phyloP scores from a whole-genome alignment of 2,329 filamentous ascomycete species.

The Exophiala calicioides region DNA sequence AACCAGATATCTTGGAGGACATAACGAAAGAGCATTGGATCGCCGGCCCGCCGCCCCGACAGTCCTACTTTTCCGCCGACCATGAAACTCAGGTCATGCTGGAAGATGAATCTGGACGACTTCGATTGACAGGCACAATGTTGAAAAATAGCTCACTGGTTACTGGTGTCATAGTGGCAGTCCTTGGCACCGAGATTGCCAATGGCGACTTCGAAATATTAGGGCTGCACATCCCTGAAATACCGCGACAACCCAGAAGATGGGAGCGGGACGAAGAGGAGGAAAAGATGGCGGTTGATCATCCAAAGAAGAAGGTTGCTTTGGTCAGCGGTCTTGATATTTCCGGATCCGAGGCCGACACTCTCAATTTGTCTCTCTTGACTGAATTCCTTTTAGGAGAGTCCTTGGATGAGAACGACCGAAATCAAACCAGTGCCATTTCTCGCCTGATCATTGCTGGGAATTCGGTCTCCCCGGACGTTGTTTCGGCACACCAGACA shows the following conservation, averaged over 20 bases:
- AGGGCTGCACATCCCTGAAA: constrained; percentile 83
- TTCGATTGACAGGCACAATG: constrained; percentile 72
- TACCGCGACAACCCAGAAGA: constrained; percentile 76
- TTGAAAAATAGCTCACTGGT: constrained; percentile 73
- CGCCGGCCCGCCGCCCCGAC: constrained; percentile 71
- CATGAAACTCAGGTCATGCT: constrained; percentile 74
- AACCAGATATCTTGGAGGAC: constrained; percentile 94
- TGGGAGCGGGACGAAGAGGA: constrained; percentile 67
- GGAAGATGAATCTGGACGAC: constrained; percentile 90
- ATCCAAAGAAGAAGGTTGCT: constrained; percentile 68
- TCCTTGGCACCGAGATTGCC: constrained; percentile 88
- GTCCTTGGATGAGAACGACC: constrained; percentile 61
- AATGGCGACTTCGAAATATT: constrained; percentile 92
- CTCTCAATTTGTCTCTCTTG: constrained; percentile 73
- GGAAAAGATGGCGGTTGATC: constrained; percentile 33
- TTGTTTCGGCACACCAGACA: constrained; percentile 32
- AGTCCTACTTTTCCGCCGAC: constrained; percentile 71
- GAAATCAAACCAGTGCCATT: constrained; percentile 66
- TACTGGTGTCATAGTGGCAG: constrained; percentile 91
- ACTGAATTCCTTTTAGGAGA: constrained; percentile 88
- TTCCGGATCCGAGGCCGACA: constrained; percentile 72
- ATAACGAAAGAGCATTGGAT: constrained; percentile 96
- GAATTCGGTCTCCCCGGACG: constrained; percentile 59
- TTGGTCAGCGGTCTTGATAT: constrained; percentile 88
- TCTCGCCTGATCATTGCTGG: constrained; percentile 87